Evolutionary conservation across 2,329 filamentous ascomycete genomes (phyloP).

Genomic region (Rugonectria rugulosa): DNA sequence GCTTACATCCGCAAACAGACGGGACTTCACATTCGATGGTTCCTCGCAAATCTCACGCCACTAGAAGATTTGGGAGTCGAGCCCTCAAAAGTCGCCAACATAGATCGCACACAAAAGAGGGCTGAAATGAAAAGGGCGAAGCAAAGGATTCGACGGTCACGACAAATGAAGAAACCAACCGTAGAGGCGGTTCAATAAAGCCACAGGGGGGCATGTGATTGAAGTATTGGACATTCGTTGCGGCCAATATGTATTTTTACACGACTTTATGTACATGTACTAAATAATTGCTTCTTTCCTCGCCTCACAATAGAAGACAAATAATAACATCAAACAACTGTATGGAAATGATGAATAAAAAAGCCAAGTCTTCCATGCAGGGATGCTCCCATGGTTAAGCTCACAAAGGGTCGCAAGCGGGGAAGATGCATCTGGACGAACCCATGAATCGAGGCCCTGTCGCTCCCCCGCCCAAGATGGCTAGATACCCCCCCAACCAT

Average conservation of each 20-base stretch:
- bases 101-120: conserved; percentile 39
- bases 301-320: conserved; percentile 1
- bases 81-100: conserved; percentile 31
- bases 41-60: conserved; percentile 61
- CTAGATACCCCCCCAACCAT: neutral
- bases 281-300: conserved; percentile 2
- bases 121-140: conserved; percentile 47
- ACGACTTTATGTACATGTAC: neutral
- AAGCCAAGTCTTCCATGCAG: too few relatives aligned
- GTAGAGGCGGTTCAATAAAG: conserved; percentile 2
- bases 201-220: neutral
- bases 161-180: conserved; percentile 32
- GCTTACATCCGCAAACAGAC: conserved; percentile 59
- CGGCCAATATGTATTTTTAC: conserved; percentile 15
- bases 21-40: conserved; percentile 60
- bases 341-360: too few relatives aligned
- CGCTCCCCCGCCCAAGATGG: too few relatives aligned
- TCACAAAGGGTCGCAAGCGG: neutral
- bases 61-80: conserved; percentile 55
- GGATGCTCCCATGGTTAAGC: too few relatives aligned
- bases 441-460: too few relatives aligned
- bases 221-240: neutral
- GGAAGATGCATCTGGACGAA: neutral
- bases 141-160: conserved; percentile 46
- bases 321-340: too few relatives aligned